Base-by-base conservation (phyloP, 139 green algal genomes). In the Spirogloea muscicola region DNA sequence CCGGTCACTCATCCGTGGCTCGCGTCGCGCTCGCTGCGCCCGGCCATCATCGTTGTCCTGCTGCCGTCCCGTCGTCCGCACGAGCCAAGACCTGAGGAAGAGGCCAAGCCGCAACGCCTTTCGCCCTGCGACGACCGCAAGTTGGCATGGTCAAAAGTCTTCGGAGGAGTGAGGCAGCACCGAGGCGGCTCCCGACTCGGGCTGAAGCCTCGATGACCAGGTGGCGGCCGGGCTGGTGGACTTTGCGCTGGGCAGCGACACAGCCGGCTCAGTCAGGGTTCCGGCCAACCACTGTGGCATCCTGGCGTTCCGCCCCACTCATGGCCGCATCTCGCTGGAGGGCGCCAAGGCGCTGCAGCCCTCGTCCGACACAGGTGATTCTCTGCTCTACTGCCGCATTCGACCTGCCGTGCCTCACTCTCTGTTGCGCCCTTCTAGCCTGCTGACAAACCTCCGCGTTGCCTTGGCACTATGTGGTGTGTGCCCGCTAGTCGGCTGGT, bases 251-350 rank as follows among this genome's bases (percentile, higher is more conserved):
- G 93, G 93, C 48, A 92, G 86, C 52, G 94, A 98, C 81, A 98
- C 93, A 9, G 93, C 84, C 0, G 91, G 93, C 40, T 92, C 84
- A 0, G 89, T 98, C 61, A 84, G 93, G 1, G 84, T 97, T 3
- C 93, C 93, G 7, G 93, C 90, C 7, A 86, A 65, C 36, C 95
- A 91, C 82, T 95, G 88, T 71, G 94, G 94, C 0, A 62, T 96
- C n/a, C 86, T 88, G 25, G 93, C 93, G 27, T 78, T 97, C 25
- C 80, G 94, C 21, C 88, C 94, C 27, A 94, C 88, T 0, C 91
- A 96, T 59, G 91, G 89, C 0, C 74, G 89, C 2, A 79, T 94
- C 0, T 41, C 44, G 0, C 5, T 81, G 61, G 43, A 66, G 3
- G 73, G 62, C 18, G 62, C 61, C 7, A 13, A 33, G 18, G 83